Base-by-base conservation (phyloP, 495 filamentous ascomycete genomes). In the Trichoderma orchidacearum region DNA sequence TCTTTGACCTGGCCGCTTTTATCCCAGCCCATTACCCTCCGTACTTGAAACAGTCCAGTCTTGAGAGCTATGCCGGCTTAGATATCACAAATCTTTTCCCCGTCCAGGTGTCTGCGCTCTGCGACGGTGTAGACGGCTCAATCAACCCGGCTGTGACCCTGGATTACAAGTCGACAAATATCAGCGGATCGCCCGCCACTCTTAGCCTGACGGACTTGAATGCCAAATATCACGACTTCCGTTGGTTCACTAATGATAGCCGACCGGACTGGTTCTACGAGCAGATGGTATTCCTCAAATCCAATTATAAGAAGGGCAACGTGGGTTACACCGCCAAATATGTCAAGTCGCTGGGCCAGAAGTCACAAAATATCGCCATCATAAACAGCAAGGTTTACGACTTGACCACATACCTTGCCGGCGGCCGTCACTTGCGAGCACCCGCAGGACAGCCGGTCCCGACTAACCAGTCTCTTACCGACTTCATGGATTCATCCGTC, bases 81-180 rank as follows among this genome's bases (percentile, higher is more conserved):
- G 93, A 97, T 62, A 89, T 90, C 50, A 91, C 90, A 17, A 75
- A 78, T 41, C 76, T 99, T 13, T 99, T 99, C 72, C 93, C 93
- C 0, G 77, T 99, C 12, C 93, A 99, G 66, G 93, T 97, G 15
- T 94, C 87, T 3, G 89, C 92, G 32, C 75, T 97, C 34, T 99
- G 93, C 69, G 80, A 85, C 48, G 93, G 93, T 32, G 78, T 77
- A 29, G 68, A 80, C 54, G 88, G 87, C 23, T 21, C 34, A 45
- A 59, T 92, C 27, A 78, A 88, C 61, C 77, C 79, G 23, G 77
- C 78, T 51, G 87, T 99, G 15, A 82, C 84, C 53, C 78, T 97
- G 52, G 85, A 90, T 66, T 97, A 90, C 68, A 81, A 80, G 60
- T 75, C 76, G 13, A 84, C 82, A 58, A 99, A 99, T 67, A 74